These are phyloP conservation scores for Candida chauliodis DNA, from an alignment of 805 yeast genomes.

Conservation along the genomic window DNA sequence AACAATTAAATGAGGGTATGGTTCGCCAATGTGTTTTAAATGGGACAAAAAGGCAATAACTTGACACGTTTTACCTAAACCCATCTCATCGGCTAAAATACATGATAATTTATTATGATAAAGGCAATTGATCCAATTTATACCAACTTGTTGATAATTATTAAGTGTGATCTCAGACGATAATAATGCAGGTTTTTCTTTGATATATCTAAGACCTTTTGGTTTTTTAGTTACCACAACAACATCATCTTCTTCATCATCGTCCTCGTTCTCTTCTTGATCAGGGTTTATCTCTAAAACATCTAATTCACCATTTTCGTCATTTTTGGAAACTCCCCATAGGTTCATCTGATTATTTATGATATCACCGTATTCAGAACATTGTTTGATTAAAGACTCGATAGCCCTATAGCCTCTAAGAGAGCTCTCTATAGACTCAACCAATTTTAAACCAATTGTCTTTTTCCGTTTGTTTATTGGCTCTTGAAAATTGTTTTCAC, in stretches of 20 bases:
- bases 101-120: slow-evolving; percentile 81
- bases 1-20: slow-evolving; percentile 87
- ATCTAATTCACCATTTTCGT: slow-evolving; percentile 60
- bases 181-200: slow-evolving; percentile 67
- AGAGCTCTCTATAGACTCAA: slow-evolving; percentile 66
- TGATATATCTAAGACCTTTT: slow-evolving; percentile 45
- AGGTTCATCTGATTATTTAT: slow-evolving; percentile 69
- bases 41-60: slow-evolving; percentile 89
- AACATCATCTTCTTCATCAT: slow-evolving; percentile 35
- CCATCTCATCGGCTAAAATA: slow-evolving; percentile 98
- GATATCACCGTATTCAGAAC: slow-evolving; percentile 70
- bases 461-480: slow-evolving; percentile 44
- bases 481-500: slow-evolving; percentile 48
- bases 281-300: slow-evolving; percentile 48
- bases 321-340: slow-evolving; percentile 86
- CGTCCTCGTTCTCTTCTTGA: slow-evolving; percentile 32
- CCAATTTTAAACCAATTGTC: slow-evolving; percentile 67
- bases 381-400: slow-evolving; percentile 81
- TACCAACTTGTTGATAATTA: slow-evolving; percentile 93
- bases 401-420: slow-evolving; percentile 91
- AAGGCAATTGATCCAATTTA: slow-evolving; percentile 85
- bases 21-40: slow-evolving; percentile 58
- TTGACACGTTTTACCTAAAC: slow-evolving; percentile 94
- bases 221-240: slow-evolving; percentile 19
- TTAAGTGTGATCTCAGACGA: slow-evolving; percentile 66